A percentile compares a stretch with the other conserved stretches of the same genome.
Evolutionary conservation across 1,284 basidiomycete genomes (phyloP).

Genomic region (Marasmius sp.): DNA sequence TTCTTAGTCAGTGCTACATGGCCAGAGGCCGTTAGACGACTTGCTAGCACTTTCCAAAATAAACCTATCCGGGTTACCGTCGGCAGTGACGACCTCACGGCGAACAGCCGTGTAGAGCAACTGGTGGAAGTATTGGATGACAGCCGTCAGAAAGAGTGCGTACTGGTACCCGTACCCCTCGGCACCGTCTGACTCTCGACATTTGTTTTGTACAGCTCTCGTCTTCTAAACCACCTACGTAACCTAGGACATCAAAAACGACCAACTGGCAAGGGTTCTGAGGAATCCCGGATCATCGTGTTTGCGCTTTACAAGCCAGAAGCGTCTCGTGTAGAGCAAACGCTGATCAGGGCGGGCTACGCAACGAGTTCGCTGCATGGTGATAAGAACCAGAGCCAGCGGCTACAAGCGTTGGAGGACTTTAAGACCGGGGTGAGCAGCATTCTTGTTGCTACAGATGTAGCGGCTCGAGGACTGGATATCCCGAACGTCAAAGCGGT

Average conservation of each 20-base stretch:
- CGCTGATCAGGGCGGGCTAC: conserved; percentile 79
- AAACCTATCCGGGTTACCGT: conserved; percentile 91
- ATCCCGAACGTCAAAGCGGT: conserved; percentile 94
- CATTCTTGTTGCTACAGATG: conserved; percentile 94
- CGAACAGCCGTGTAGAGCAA: conserved; percentile 89
- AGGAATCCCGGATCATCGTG: conserved; percentile 77
- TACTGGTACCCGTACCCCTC: conserved; percentile 7
- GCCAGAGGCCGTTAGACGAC: conserved; percentile 92
- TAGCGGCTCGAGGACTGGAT: conserved; percentile 95
- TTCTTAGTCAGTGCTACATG: conserved; percentile 91
- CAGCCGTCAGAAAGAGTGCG: conserved; percentile 83
- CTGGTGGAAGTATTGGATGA: conserved; percentile 91
- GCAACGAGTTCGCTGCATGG: conserved; percentile 90
- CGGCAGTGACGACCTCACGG: conserved; percentile 92
- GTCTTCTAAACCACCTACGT: conserved; percentile 66
- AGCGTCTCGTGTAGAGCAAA: conserved; percentile 85
- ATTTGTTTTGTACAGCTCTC: conserved; percentile 47
- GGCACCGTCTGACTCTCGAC: neutral
- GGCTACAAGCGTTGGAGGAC: conserved; percentile 84
- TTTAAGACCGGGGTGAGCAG: conserved; percentile 88
- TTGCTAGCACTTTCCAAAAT: conserved; percentile 90
- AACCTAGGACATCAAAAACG: conserved; percentile 66
- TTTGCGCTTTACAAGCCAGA: conserved; percentile 99
- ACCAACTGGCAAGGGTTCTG: conserved; percentile 40
- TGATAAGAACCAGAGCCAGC: conserved; percentile 86